A percentile compares a stretch with the other conserved stretches of the same genome.
Conservation (phyloP, 2,329 filamentous ascomycete genomes). For the Beauveria rudraprayagi region DNA sequence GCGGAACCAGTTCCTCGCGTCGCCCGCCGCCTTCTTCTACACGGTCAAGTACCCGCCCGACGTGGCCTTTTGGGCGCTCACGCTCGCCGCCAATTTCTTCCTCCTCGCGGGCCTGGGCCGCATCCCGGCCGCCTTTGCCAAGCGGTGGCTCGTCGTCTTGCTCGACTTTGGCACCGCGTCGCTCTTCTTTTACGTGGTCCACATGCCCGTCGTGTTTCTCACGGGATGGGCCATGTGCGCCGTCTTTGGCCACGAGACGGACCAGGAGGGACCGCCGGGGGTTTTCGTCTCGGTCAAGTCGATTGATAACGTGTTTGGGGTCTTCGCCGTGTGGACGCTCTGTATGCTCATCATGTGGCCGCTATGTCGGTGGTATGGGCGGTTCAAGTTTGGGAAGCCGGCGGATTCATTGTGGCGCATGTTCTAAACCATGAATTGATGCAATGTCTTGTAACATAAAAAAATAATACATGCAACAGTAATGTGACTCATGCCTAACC, state of each 20-base stretch:
- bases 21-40: slow-evolving; percentile 36
- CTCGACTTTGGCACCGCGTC: slow-evolving; percentile 38
- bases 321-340: slow-evolving; percentile 28
- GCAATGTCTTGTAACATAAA: not conserved
- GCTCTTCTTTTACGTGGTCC: slow-evolving; percentile 37
- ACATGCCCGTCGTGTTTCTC: slow-evolving; percentile 27
- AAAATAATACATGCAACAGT: not conserved
- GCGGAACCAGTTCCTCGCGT: slow-evolving; percentile 34
- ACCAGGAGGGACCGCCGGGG: slow-evolving; percentile 20
- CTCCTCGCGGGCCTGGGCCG: slow-evolving; percentile 30
- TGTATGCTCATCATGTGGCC: slow-evolving; percentile 33
- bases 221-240: slow-evolving; percentile 19
- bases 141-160: slow-evolving; percentile 24
- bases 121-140: slow-evolving; percentile 24
- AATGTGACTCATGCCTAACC: not conserved
- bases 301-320: slow-evolving; percentile 30
- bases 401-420: slow-evolving; percentile 39
- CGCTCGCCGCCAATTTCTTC: slow-evolving; percentile 30
- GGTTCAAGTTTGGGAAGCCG: slow-evolving; percentile 33
- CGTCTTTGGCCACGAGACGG: slow-evolving; percentile 28
- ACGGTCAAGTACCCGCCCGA: slow-evolving; percentile 40
- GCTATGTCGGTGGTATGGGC: slow-evolving; percentile 32
- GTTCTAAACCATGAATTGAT: slow-evolving; percentile 23
- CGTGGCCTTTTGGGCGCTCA: slow-evolving; percentile 36
- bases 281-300: slow-evolving; percentile 17